phyloP scores from a whole-genome alignment of 2,329 filamentous ascomycete species.

The Coniochaeta pulveracea region DNA sequence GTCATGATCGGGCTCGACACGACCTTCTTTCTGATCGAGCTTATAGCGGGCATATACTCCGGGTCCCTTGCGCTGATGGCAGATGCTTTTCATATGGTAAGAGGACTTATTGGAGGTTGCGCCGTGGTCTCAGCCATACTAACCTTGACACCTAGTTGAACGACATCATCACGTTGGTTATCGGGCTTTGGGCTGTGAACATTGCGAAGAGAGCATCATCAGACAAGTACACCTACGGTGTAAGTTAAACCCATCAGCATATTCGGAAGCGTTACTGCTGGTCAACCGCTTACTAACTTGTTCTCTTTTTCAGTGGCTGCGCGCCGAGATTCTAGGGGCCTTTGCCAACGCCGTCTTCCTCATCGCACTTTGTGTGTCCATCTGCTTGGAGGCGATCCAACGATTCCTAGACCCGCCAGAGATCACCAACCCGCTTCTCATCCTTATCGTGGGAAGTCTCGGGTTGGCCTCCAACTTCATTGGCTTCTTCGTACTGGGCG shows the following conservation, averaged over 20 bases:
- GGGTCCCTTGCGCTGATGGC: conserved; percentile 89
- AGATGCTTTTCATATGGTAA: conserved; percentile 95
- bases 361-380: conserved; percentile 90
- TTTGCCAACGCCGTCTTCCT: conserved; percentile 97
- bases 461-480: conserved; percentile 82
- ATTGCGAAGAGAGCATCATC: conserved; percentile 77
- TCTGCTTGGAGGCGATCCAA: conserved; percentile 88
- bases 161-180: conserved; percentile 87
- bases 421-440: conserved; percentile 73
- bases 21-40: conserved; percentile 81
- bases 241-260: conserved; percentile 35
- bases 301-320: conserved; percentile 69
- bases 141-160: conserved; percentile 52
- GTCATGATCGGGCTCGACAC: conserved; percentile 87
- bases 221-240: conserved; percentile 90
- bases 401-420: conserved; percentile 85
- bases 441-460: conserved; percentile 78
- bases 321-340: conserved; percentile 90
- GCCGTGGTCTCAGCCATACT: conserved; percentile 7
- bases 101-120: conserved; percentile 18
- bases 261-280: neutral
- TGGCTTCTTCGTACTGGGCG: conserved; percentile 83
- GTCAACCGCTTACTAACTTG: conserved; percentile 16
- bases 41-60: conserved; percentile 75
- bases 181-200: conserved; percentile 91